Evolutionary conservation across 2,329 filamentous ascomycete species (phyloP).

Genomic region (Atkinsonella hypoxylon): DNA sequence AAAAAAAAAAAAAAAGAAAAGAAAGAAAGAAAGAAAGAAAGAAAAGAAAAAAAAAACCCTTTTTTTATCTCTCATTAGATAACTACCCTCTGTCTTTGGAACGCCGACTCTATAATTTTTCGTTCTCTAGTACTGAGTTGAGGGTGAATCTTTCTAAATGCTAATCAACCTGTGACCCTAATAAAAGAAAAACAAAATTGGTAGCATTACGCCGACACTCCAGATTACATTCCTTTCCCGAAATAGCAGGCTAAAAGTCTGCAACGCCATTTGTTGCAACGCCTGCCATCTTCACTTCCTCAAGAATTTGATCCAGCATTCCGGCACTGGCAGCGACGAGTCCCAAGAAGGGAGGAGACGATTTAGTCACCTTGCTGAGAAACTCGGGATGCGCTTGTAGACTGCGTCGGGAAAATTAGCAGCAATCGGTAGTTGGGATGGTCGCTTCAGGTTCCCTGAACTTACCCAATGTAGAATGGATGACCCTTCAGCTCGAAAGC

Average conservation of each 20-base stretch:
- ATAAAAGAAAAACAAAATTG: neutral
- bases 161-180: neutral
- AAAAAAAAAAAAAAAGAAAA: too few relatives aligned
- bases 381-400: conserved; percentile 90
- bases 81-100: too few relatives aligned
- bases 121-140: too few relatives aligned
- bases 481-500: conserved; percentile 73
- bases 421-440: neutral
- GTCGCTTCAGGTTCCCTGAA: conserved; percentile 1
- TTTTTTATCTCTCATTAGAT: too few relatives aligned
- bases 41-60: too few relatives aligned
- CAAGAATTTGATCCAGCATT: conserved; percentile 37
- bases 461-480: conserved; percentile 56
- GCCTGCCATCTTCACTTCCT: conserved; percentile 6
- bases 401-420: conserved; percentile 17
- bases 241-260: conserved; percentile 1
- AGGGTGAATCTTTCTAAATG: neutral
- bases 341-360: conserved; percentile 54
- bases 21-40: too few relatives aligned
- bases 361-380: conserved; percentile 38
- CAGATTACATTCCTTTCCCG: neutral
- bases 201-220: neutral
- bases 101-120: too few relatives aligned
- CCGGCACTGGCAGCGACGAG: conserved; percentile 71
- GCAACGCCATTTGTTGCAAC: neutral